Evolutionary conservation across 164 flowering plant species (phyloP).

Genomic region (Sedum album): DNA sequence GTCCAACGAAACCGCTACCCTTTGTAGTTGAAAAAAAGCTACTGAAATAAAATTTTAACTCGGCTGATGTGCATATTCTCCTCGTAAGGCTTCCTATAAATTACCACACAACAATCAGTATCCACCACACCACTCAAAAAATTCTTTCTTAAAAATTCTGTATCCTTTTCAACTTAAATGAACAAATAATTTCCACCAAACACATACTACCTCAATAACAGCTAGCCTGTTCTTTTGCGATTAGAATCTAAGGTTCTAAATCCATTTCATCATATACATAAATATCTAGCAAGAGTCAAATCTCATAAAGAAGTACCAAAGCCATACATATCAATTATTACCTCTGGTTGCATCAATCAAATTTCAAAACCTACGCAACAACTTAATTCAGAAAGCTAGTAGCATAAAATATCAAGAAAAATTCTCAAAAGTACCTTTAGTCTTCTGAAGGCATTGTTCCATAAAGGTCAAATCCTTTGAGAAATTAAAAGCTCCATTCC

Average conservation of each 20-base stretch:
- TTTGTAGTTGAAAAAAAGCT: conserved; percentile 24
- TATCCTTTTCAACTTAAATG: not conserved
- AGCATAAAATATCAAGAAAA: too few relatives aligned
- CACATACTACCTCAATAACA: not conserved
- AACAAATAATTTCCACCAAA: not conserved
- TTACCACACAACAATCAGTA: conserved; percentile 13
- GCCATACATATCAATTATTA: not conserved
- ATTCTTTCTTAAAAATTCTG: not conserved
- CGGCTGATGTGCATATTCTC: conserved; percentile 84
- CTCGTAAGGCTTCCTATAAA: conserved; percentile 46
- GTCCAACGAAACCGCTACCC: conserved; percentile 41
- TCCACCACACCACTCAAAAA: not conserved
- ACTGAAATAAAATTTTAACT: conserved; percentile 56
- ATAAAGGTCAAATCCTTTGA: conserved; percentile 38
- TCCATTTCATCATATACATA: too few relatives aligned
- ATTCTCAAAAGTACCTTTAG: conserved; percentile 39
- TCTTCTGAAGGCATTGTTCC: conserved; percentile 34
- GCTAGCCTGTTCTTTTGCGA: not conserved
- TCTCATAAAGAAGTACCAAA: too few relatives aligned
- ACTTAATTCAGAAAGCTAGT: not conserved
- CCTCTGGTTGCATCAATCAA: not conserved
- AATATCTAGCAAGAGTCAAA: too few relatives aligned
- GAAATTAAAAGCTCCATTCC: conserved; percentile 81
- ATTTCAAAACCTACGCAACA: not conserved
- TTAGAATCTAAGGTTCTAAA: too few relatives aligned